Conservation (phyloP, 1,284 basidiomycete species). For the Papiliotrema fonsecae region DNA sequence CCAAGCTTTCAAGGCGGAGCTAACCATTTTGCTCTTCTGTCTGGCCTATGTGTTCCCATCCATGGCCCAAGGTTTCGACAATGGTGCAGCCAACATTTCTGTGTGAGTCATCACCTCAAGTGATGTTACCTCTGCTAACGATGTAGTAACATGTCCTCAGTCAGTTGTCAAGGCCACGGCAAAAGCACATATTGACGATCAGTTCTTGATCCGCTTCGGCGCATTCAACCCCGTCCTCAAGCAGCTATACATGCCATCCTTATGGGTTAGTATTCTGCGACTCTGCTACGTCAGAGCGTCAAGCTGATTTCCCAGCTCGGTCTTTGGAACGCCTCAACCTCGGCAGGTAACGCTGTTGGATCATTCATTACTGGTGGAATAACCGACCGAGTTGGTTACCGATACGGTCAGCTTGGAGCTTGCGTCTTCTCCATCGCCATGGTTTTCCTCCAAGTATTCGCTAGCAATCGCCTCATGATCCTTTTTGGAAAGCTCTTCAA, state of each 20-base stretch:
- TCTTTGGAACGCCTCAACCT: conserved; percentile 1
- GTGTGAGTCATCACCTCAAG: not conserved
- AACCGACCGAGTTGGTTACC: conserved; percentile 3
- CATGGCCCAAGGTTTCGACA: conserved; percentile 2
- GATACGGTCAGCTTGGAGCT: not conserved
- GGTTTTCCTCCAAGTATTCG: conserved; percentile 3
- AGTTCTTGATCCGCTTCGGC: conserved; percentile 3
- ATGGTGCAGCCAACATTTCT: not conserved
- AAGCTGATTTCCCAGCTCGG: not conserved
- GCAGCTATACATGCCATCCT: not conserved
- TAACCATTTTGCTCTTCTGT: not conserved
- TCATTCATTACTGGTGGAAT: not conserved
- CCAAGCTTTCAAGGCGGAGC: conserved; percentile 1
- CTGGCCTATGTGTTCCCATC: conserved; percentile 1
- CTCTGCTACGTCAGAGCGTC: no score
- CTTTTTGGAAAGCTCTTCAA: conserved; percentile 2
- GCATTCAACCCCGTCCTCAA: conserved; percentile 1
- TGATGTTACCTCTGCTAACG: not conserved
- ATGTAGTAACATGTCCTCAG: conserved; percentile 1
- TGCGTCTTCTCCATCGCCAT: conserved; percentile 1
- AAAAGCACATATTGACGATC: not conserved
- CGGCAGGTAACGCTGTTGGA: not conserved
- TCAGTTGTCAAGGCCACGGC: not conserved
- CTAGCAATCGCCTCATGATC: not conserved
- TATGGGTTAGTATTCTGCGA: conserved; percentile 3